Conservation (phyloP, 768 basidiomycete species). For the Pulveroboletus frians region DNA sequence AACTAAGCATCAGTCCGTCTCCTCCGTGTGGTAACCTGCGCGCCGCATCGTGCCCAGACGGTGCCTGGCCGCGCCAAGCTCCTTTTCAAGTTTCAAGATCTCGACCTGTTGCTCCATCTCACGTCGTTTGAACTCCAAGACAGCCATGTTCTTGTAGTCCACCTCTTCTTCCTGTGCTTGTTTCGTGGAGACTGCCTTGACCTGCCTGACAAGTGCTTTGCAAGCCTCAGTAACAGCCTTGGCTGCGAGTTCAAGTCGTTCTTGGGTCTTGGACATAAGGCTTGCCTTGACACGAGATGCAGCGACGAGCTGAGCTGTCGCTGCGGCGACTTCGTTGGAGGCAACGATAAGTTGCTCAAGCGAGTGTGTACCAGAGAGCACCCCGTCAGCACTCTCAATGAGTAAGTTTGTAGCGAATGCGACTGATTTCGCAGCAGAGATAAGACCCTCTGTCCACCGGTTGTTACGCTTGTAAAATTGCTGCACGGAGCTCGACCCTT, state of each 20-base stretch:
- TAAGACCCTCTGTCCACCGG: constrained; percentile 98
- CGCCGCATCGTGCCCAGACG: constrained; percentile 80
- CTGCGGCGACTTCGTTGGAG: constrained; percentile 97
- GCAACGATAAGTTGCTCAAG: constrained; percentile 98
- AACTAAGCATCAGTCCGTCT: constrained; percentile 50
- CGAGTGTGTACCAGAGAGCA: constrained; percentile 92
- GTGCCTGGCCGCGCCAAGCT: constrained; percentile 81
- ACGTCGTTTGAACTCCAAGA: constrained; percentile 89
- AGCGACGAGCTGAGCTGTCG: constrained; percentile 97
- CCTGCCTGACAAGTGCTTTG: constrained; percentile 92
- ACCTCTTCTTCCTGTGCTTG: constrained; percentile 76
- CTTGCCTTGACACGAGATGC: constrained; percentile 98
- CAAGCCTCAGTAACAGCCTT: constrained; percentile 98
- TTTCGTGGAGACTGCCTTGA: constrained; percentile 89
- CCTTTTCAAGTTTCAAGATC: constrained; percentile 94
- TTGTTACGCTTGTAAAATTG: constrained; percentile 99
- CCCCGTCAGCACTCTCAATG: constrained; percentile 97
- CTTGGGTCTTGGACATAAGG: constrained; percentile 98
- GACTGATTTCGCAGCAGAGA: constrained; percentile 96
- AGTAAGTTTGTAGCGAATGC: constrained; percentile 93
- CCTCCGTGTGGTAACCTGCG: constrained; percentile 85
- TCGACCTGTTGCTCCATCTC: constrained; percentile 99
- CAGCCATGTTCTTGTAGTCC: constrained; percentile 86
- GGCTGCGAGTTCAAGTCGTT: constrained; percentile 90
- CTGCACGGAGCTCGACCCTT: constrained; percentile 84